Evolutionary conservation across 768 basidiomycete genomes (phyloP).

Genomic region (Daedalea quercina): DNA sequence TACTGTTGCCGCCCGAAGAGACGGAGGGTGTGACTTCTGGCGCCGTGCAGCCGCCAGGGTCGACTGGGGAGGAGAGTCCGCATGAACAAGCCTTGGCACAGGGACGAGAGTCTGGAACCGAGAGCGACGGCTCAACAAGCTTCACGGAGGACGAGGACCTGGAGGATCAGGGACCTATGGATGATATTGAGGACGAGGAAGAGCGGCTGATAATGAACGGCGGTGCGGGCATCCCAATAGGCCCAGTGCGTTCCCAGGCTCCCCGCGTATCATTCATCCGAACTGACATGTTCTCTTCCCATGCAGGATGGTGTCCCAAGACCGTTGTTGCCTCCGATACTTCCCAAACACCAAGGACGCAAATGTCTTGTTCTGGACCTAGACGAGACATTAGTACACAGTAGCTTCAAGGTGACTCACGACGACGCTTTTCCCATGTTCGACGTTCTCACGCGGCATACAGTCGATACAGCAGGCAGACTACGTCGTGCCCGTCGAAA

Average conservation of each 20-base stretch:
- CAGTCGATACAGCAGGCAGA: constrained; percentile 93
- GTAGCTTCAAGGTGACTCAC: constrained; percentile 85
- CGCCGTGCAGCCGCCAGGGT: constrained; percentile 87
- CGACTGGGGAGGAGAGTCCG: constrained; percentile 42
- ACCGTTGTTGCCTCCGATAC: constrained; percentile 83
- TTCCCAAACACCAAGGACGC: constrained; percentile 73
- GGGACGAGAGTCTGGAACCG: constrained; percentile 37
- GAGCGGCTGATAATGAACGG: constrained; percentile 84
- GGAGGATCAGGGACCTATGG: constrained; percentile 44
- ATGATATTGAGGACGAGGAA: constrained; percentile 82
- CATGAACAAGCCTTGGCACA: constrained; percentile 28
- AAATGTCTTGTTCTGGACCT: constrained; percentile 97
- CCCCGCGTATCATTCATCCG: constrained; percentile 4
- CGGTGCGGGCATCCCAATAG: constrained; percentile 92
- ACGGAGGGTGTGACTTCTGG: constrained; percentile 88
- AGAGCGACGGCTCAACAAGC: constrained; percentile 45
- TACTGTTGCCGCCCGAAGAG: constrained; percentile 54
- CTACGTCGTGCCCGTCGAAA: constrained; percentile 98
- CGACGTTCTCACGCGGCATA: constrained; percentile 8
- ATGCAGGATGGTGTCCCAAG: constrained; percentile 76
- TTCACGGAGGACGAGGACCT: constrained; percentile 65
- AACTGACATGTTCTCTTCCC: neutral
- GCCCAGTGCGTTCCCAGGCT: constrained; percentile 57
- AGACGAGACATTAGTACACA: constrained; percentile 95
- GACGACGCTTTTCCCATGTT: neutral